Conservation (phyloP, 2,329 filamentous ascomycete genomes). For the Alternaria burnsii region DNA sequence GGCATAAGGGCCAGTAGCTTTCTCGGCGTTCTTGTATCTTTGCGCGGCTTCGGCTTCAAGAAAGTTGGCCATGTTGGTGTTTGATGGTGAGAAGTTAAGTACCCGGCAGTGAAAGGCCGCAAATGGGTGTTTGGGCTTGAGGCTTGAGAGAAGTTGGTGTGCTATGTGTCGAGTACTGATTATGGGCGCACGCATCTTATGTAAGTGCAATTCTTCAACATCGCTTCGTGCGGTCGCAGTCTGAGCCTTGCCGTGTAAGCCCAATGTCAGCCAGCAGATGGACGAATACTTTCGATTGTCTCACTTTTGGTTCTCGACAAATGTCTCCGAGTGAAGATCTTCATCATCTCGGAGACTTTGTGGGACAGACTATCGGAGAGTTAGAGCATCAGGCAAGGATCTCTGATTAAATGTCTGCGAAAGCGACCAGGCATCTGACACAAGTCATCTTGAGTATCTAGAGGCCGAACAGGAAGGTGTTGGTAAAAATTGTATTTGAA, state of each 20-base stretch:
- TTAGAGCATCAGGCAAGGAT: not conserved
- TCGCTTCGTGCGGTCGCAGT: not conserved
- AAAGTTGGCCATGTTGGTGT: not conserved
- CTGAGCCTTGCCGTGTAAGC: too few species aligned
- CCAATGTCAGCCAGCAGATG: not conserved
- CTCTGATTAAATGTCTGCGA: not conserved
- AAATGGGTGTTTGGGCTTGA: too few species aligned
- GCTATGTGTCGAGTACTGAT: not conserved
- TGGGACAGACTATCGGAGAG: not conserved
- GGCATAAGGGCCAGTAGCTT: conserved; percentile 31
- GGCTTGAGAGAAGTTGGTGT: not conserved
- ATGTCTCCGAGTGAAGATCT: not conserved
- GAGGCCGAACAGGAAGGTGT: not conserved
- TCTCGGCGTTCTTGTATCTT: conserved; percentile 31
- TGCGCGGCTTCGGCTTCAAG: conserved; percentile 18
- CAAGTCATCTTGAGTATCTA: not conserved
- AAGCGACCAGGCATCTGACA: not conserved
- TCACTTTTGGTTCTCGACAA: not conserved
- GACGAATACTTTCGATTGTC: not conserved
- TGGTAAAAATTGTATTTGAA: not conserved
- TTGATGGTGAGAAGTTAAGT: too few species aligned
- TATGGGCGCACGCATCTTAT: not conserved
- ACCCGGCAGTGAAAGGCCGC: not conserved
- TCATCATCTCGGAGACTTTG: not conserved
- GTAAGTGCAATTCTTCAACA: not conserved